These are phyloP conservation scores for Mychonastes homosphaera DNA, from an alignment of 139 green algal species.

Conservation along the genomic window DNA sequence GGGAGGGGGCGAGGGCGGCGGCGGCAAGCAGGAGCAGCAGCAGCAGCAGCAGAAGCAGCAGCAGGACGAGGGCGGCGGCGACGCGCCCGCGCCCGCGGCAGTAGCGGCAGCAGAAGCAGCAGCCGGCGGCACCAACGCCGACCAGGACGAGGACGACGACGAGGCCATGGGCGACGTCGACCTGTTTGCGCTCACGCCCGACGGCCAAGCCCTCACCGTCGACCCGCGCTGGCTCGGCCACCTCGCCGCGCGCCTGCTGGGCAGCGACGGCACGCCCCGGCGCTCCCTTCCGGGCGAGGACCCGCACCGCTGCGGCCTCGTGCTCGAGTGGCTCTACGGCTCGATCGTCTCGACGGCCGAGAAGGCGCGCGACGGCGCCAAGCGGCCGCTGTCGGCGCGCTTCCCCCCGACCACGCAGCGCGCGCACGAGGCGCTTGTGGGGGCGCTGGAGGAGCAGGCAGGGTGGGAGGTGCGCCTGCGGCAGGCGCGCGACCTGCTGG, in stretches of 20 bases:
- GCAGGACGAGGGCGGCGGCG: background rate
- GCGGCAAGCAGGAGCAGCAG: background rate
- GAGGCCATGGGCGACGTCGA: constrained; percentile 76
- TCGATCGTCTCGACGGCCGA: constrained; percentile 79
- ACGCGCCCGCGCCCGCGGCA: background rate
- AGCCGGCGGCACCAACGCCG: background rate
- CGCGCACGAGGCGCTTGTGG: constrained; percentile 26
- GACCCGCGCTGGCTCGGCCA: constrained; percentile 71
- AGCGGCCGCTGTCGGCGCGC: constrained; percentile 37
- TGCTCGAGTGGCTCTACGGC: constrained; percentile 83
- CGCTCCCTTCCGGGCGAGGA: constrained; percentile 35
- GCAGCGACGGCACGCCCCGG: constrained; percentile 46
- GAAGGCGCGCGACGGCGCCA: constrained; percentile 69
- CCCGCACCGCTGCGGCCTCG: constrained; percentile 43
- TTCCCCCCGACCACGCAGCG: constrained; percentile 25
- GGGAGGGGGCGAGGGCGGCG: constrained; percentile 34
- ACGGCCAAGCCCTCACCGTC: constrained; percentile 41
- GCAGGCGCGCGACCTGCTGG: constrained; percentile 50
- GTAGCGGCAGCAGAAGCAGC: background rate
- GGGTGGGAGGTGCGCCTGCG: constrained; percentile 40
- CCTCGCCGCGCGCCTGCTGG: constrained; percentile 60
- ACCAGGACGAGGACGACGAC: constrained; percentile 40
- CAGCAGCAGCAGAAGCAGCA: background rate
- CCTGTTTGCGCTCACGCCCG: constrained; percentile 56
- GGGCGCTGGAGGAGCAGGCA: constrained; percentile 48